A percentile compares a stretch with the other conserved stretches of the same genome.
These are phyloP conservation scores for Fusarium nanum DNA, from an alignment of 2,329 filamentous ascomycete genomes.

Conservation along the genomic window DNA sequence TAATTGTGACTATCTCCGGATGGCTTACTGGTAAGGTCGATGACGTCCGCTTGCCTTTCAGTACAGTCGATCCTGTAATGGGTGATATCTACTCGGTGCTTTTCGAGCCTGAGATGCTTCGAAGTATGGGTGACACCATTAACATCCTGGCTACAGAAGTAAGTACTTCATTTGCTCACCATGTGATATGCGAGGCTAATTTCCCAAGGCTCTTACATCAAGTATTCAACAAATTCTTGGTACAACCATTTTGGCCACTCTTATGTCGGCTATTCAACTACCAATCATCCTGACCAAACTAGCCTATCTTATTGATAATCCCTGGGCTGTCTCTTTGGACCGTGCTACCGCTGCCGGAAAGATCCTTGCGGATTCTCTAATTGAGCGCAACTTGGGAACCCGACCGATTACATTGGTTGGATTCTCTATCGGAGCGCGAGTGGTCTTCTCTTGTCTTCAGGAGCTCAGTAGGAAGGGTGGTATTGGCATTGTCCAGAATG, in stretches of 20 bases:
- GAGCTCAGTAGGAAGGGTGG: conserved; percentile 88
- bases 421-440: conserved; percentile 90
- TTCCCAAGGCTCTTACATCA: conserved; percentile 84
- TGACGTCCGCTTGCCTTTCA: conserved; percentile 94
- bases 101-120: conserved; percentile 98
- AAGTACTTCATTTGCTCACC: conserved; percentile 50
- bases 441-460: conserved; percentile 91
- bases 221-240: conserved; percentile 95
- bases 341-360: conserved; percentile 88
- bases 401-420: conserved; percentile 93
- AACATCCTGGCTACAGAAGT: conserved; percentile 98
- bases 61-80: conserved; percentile 97
- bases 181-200: conserved; percentile 1
- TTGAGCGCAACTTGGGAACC: conserved; percentile 90
- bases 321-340: conserved; percentile 96
- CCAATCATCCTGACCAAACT: conserved; percentile 93
- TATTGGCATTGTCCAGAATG: conserved; percentile 90
- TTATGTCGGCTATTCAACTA: conserved; percentile 95
- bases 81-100: conserved; percentile 96
- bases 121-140: conserved; percentile 97
- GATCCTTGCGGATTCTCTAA: conserved; percentile 92
- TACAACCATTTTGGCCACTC: conserved; percentile 84
- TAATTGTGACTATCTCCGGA: conserved; percentile 93
- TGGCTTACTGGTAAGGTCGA: conserved; percentile 99
- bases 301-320: conserved; percentile 96